These are phyloP conservation scores for Cochlearia excelsa DNA, from an alignment of 345 rosid species.

Conservation along the genomic window DNA sequence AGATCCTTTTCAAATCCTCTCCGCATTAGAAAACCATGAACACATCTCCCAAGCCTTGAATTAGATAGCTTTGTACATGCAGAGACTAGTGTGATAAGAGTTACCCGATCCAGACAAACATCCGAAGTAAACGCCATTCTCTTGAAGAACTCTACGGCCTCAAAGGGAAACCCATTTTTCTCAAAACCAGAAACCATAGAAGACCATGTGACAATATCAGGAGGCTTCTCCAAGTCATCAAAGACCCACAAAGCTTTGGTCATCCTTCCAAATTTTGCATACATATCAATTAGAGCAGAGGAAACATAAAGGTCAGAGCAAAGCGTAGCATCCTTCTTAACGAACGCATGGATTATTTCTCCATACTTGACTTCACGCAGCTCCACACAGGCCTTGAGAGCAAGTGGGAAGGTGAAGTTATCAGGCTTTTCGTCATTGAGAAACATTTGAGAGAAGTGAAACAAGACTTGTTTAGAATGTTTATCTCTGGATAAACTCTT, in stretches of 20 bases:
- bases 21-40: constrained; percentile 47
- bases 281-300: constrained; percentile 50
- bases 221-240: constrained; percentile 43
- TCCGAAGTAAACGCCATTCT: constrained; percentile 36
- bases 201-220: constrained; percentile 57
- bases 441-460: constrained; percentile 39
- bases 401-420: constrained; percentile 44
- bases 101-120: constrained; percentile 41
- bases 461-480: constrained; percentile 34
- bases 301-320: constrained; percentile 45
- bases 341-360: constrained; percentile 46
- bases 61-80: constrained; percentile 45
- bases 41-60: constrained; percentile 45
- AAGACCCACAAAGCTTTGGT: constrained; percentile 43
- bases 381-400: constrained; percentile 48
- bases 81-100: constrained; percentile 51
- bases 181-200: constrained; percentile 57
- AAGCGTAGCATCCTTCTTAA: constrained; percentile 32
- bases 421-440: constrained; percentile 41
- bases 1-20: constrained; percentile 40
- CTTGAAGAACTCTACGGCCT: constrained; percentile 46
- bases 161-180: constrained; percentile 40
- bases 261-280: constrained; percentile 48
- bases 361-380: constrained; percentile 41
- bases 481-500: constrained; percentile 41